Percentiles rank a stretch among this genome's conserved stretches.
phyloP scores from a whole-genome alignment of 2,329 filamentous ascomycete species.

The Teratosphaeria zuluensis region DNA sequence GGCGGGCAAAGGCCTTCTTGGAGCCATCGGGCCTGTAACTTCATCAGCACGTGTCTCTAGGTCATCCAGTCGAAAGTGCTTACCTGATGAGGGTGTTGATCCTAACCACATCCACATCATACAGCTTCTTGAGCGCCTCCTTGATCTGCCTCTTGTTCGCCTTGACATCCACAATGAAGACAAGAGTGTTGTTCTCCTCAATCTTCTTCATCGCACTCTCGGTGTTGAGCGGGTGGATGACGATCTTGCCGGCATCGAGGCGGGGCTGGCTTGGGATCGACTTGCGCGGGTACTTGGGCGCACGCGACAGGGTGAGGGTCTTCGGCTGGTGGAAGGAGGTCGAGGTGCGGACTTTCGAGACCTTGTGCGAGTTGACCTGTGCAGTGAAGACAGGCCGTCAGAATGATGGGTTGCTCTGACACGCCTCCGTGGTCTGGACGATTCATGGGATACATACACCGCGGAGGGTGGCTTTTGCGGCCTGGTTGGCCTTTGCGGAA shows the following conservation, averaged over 20 bases:
- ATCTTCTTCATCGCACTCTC: slow-evolving; percentile 99
- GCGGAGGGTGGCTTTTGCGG: slow-evolving; percentile 92
- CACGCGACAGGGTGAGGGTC: slow-evolving; percentile 82
- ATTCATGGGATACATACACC: slow-evolving; percentile 58
- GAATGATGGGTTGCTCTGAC: slow-evolving; percentile 40
- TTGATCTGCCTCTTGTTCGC: slow-evolving; percentile 99
- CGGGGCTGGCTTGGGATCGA: slow-evolving; percentile 80
- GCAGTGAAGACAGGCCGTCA: slow-evolving; percentile 39
- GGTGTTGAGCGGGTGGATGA: slow-evolving; percentile 97
- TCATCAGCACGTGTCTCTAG: slow-evolving; percentile 6
- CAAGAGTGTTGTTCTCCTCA: slow-evolving; percentile 98
- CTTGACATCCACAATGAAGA: slow-evolving; percentile 47
- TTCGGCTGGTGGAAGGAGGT: slow-evolving; percentile 98
- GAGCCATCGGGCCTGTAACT: slow-evolving; percentile 70
- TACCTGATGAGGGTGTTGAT: slow-evolving; percentile 99
- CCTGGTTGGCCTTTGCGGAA: slow-evolving; percentile 70
- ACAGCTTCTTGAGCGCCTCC: slow-evolving; percentile 95
- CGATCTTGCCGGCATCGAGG: slow-evolving; percentile 95
- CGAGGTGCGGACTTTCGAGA: slow-evolving; percentile 81
- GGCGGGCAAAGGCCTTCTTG: slow-evolving; percentile 97
- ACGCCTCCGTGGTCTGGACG: slow-evolving; percentile 33
- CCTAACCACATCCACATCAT: slow-evolving; percentile 96
- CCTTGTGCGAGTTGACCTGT: slow-evolving; percentile 70
- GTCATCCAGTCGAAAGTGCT: slow-evolving; percentile 3
- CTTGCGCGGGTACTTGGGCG: slow-evolving; percentile 95